Percentiles rank a stretch among this genome's conserved stretches.
Conservation (phyloP, 2,329 filamentous ascomycete genomes). For the Colletotrichum sp. region DNA sequence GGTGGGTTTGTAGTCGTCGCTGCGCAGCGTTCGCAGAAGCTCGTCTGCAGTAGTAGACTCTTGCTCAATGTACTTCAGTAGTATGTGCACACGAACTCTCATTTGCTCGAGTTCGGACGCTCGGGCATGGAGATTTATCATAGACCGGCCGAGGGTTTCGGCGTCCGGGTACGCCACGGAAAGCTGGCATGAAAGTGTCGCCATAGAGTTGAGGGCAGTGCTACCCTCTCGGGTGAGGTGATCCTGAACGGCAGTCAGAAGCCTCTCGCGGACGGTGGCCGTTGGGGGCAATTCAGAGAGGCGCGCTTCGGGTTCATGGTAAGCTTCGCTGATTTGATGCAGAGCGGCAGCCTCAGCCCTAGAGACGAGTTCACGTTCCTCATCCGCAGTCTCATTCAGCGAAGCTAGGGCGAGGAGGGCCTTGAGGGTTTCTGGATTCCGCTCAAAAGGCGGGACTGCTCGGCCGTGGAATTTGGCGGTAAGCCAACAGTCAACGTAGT, state of each 20-base stretch:
- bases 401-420: constrained; percentile 75
- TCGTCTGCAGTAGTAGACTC: constrained; percentile 48
- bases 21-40: constrained; percentile 47
- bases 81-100: constrained; percentile 54
- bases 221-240: constrained; percentile 60
- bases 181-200: constrained; percentile 54
- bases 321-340: constrained; percentile 44
- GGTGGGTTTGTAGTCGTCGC: constrained; percentile 56
- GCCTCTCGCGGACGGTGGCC: constrained; percentile 34
- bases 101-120: constrained; percentile 62
- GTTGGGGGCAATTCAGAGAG: constrained; percentile 19
- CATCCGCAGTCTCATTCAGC: constrained; percentile 79
- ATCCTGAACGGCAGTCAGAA: constrained; percentile 60
- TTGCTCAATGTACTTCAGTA: constrained; percentile 60
- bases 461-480: constrained; percentile 69
- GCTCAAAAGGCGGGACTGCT: constrained; percentile 76
- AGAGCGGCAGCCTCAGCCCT: constrained; percentile 66
- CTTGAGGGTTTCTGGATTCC: constrained; percentile 82
- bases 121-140: constrained; percentile 61
- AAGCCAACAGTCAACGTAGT: constrained; percentile 85
- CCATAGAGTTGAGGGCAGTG: constrained; percentile 62
- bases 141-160: constrained; percentile 52
- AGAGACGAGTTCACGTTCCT: constrained; percentile 65
- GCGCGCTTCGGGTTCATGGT: background rate
- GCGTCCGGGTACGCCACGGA: constrained; percentile 54